These are phyloP conservation scores for Guadua angustifolia DNA, from an alignment of 176 grass and related monocot species.

Conservation along the genomic window DNA sequence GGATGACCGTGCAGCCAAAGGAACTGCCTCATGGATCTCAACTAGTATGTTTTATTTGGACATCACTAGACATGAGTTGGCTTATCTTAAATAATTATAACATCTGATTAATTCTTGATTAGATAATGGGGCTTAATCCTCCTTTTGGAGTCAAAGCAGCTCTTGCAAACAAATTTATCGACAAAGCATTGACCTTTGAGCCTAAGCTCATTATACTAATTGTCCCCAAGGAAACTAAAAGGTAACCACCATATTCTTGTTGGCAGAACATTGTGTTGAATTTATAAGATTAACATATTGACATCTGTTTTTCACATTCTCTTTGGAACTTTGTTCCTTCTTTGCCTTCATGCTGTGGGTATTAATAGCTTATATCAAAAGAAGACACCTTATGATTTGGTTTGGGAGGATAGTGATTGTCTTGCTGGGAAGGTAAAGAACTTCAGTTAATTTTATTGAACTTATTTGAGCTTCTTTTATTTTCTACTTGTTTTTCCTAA, in stretches of 20 bases:
- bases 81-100: background rate
- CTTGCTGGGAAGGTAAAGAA: conserved; percentile 81
- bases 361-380: conserved; percentile 75
- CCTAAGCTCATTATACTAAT: conserved; percentile 94
- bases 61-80: background rate
- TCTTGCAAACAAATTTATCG: conserved; percentile 98
- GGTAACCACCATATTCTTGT: conserved; percentile 48
- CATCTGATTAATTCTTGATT: conserved; percentile 41
- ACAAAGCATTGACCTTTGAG: conserved; percentile 77
- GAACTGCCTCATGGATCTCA: conserved; percentile 75
- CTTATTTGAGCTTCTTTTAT: background rate
- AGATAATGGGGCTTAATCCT: conserved; percentile 99
- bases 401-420: conserved; percentile 75
- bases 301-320: background rate
- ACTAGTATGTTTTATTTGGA: conserved; percentile 61
- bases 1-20: conserved; percentile 73
- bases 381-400: conserved; percentile 72
- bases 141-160: conserved; percentile 92
- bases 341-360: background rate
- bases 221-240: conserved; percentile 92
- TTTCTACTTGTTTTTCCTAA: conserved; percentile 18
- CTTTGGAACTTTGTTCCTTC: background rate
- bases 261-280: conserved; percentile 2
- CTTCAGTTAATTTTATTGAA: conserved; percentile 5
- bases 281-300: background rate